Conservation (phyloP, 129 eudicot genomes). For the Erigeron canadensis region DNA sequence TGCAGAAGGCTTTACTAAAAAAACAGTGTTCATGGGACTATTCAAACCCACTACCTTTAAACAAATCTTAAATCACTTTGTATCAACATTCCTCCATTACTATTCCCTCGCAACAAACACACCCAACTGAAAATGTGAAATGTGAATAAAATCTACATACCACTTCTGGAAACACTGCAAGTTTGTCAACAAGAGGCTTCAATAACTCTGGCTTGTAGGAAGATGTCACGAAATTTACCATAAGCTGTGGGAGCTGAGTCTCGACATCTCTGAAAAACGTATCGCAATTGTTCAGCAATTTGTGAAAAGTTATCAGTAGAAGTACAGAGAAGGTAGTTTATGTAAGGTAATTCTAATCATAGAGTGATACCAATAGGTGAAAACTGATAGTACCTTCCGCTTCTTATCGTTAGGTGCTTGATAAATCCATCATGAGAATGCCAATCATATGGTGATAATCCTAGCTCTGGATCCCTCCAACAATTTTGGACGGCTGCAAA, state of each 20-base stretch:
- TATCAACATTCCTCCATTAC: too few relatives aligned
- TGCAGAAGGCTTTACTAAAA: too few relatives aligned
- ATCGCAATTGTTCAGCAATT: neutral
- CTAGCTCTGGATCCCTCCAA: constrained; percentile 74
- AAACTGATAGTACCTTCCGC: constrained; percentile 66
- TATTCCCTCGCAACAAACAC: neutral
- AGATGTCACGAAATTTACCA: constrained; percentile 96
- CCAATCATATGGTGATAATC: constrained; percentile 79
- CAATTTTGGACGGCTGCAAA: constrained; percentile 81
- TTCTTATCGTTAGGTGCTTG: constrained; percentile 84
- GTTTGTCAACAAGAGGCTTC: constrained; percentile 79
- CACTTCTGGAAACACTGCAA: constrained; percentile 70
- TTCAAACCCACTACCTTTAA: too few relatives aligned
- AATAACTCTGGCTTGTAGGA: constrained; percentile 78
- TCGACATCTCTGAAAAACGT: constrained; percentile 55
- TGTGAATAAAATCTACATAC: constrained; percentile 37
- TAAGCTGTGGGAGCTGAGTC: constrained; percentile 67
- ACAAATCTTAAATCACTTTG: too few relatives aligned
- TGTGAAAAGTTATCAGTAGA: too few relatives aligned
- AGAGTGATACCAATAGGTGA: neutral
- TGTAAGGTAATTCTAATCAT: neutral
- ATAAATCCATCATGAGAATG: constrained; percentile 80
- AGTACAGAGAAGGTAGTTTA: too few relatives aligned
- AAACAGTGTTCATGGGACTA: too few relatives aligned
- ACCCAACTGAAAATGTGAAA: constrained; percentile 1